These are phyloP conservation scores for Abelmoschus esculentus DNA, from an alignment of 345 rosid genomes.

Conservation along the genomic window DNA sequence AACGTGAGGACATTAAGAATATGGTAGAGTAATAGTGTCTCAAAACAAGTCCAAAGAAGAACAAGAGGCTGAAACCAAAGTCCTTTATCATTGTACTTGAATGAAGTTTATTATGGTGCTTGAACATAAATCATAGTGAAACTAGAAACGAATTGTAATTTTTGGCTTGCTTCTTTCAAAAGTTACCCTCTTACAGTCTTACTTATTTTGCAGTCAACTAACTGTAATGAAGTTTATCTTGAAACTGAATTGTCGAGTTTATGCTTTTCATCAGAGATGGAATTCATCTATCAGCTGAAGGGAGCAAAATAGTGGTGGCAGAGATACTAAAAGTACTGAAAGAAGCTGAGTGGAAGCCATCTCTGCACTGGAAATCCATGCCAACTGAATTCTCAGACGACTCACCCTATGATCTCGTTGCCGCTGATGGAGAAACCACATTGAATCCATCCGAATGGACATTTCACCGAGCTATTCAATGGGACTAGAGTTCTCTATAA, in stretches of 20 bases:
- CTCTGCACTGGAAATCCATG: slow-evolving; percentile 88
- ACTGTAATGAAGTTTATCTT: neutral
- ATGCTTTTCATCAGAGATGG: slow-evolving; percentile 51
- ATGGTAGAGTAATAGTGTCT: no score
- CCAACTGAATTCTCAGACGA: slow-evolving; percentile 76
- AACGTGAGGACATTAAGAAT: no score
- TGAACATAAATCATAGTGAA: no score
- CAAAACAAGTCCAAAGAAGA: no score
- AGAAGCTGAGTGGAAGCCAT: slow-evolving; percentile 81
- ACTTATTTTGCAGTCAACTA: neutral
- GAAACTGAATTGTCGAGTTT: neutral
- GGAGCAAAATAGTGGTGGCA: slow-evolving; percentile 74
- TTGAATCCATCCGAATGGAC: slow-evolving; percentile 50
- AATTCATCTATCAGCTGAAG: slow-evolving; percentile 76
- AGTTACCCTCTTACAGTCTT: neutral
- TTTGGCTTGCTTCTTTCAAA: neutral
- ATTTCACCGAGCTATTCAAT: slow-evolving; percentile 59
- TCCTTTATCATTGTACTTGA: no score
- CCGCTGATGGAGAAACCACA: slow-evolving; percentile 55
- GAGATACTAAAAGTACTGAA: slow-evolving; percentile 75
- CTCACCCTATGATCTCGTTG: slow-evolving; percentile 68
- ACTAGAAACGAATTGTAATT: no score
- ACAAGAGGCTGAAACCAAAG: no score
- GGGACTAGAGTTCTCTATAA: slow-evolving; percentile 37
- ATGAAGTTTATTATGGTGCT: no score